Conservation (phyloP, 2,329 filamentous ascomycete genomes). For the Monilinia fructigena region DNA sequence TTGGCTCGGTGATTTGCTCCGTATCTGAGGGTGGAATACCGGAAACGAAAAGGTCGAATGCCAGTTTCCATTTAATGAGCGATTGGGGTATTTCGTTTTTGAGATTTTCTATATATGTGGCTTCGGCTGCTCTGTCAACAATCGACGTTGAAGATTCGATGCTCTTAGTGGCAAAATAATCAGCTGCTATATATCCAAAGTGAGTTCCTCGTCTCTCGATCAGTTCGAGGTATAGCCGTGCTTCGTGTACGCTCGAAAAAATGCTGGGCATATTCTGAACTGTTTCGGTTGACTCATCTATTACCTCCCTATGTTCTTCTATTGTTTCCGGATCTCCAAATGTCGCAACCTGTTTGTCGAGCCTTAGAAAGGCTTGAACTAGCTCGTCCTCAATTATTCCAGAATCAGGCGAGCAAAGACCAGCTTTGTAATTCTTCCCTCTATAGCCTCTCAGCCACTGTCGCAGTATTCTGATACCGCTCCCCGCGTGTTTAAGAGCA, state of each 20-base stretch:
- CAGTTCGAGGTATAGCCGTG: conserved; percentile 27
- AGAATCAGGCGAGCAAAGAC: conserved; percentile 16
- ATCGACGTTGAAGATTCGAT: not conserved
- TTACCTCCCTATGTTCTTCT: conserved; percentile 21
- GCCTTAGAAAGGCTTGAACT: conserved; percentile 21
- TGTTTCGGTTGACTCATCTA: conserved; percentile 20
- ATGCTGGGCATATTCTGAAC: conserved; percentile 22
- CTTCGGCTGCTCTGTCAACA: not conserved
- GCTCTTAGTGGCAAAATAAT: not conserved
- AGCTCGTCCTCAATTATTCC: conserved; percentile 25
- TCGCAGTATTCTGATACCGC: conserved; percentile 12
- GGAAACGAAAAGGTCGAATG: conserved; percentile 1
- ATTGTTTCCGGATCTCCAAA: conserved; percentile 18
- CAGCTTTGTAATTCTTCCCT: conserved; percentile 4
- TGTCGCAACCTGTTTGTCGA: conserved; percentile 27
- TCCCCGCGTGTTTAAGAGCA: conserved; percentile 21
- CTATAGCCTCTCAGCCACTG: conserved; percentile 18
- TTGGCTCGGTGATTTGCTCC: not conserved
- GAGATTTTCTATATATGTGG: not conserved
- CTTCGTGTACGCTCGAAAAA: conserved; percentile 19
- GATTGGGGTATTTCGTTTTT: not conserved
- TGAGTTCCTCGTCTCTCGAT: conserved; percentile 27
- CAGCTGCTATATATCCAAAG: conserved; percentile 23
- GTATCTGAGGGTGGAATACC: not conserved
- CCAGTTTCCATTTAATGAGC: not conserved